These are phyloP conservation scores for Cladophialophora exuberans DNA, from an alignment of 2,329 filamentous ascomycete genomes.

Conservation along the genomic window DNA sequence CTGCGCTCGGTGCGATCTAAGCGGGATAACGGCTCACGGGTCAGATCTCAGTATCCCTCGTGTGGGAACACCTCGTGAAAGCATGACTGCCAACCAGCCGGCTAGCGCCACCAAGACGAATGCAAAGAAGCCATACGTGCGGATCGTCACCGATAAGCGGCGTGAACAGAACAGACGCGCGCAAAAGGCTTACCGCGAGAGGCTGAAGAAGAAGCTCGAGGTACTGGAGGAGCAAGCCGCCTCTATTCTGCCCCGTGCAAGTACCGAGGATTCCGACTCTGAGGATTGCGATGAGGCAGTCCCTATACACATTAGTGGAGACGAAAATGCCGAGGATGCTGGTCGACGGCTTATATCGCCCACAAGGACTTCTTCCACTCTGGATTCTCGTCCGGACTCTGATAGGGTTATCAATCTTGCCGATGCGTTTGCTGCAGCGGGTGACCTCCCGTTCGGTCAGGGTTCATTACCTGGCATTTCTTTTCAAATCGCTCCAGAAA, in stretches of 20 bases:
- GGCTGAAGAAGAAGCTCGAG: constrained; percentile 26
- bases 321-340: background rate
- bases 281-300: background rate
- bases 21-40: no score
- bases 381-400: background rate
- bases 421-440: constrained; percentile 26
- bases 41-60: no score
- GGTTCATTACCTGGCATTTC: constrained; percentile 2
- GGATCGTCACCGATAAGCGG: constrained; percentile 35
- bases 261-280: background rate
- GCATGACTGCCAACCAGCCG: no score
- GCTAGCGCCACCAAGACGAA: background rate
- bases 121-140: constrained; percentile 32
- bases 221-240: constrained; percentile 20
- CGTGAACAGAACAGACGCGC: constrained; percentile 32
- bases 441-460: constrained; percentile 20
- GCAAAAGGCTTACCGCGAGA: constrained; percentile 30
- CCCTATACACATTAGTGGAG: no score
- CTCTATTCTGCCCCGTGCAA: background rate
- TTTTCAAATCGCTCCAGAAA: constrained; percentile 7
- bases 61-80: no score
- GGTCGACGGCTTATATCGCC: no score
- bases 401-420: constrained; percentile 21
- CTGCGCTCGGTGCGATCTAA: no score
- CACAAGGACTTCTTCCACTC: background rate